A percentile compares a stretch with the other conserved stretches of the same genome.
phyloP scores from a whole-genome alignment of 768 basidiomycete genomes.

The Xerocomellus intermedius region DNA sequence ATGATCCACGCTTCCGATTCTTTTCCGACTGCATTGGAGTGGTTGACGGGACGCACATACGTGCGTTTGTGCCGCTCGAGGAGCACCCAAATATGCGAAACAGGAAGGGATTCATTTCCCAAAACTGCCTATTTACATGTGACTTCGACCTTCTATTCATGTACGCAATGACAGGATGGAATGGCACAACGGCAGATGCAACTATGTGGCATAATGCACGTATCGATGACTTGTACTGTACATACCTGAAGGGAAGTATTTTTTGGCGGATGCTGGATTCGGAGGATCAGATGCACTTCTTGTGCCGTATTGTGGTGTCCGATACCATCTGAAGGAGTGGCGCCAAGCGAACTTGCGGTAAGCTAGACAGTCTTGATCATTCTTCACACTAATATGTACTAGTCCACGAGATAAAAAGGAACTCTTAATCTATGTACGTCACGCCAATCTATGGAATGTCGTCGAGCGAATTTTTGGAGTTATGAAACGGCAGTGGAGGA shows the following conservation, averaged over 20 bases:
- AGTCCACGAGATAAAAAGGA: too few relatives aligned
- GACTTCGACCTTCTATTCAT: constrained; percentile 14
- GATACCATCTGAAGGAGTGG: constrained; percentile 42
- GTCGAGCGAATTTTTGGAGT: neutral
- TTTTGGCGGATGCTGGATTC: constrained; percentile 9
- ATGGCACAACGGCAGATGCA: constrained; percentile 14
- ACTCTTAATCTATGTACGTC: neutral
- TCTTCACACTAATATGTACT: too few relatives aligned
- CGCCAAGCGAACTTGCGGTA: neutral
- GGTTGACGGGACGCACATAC: neutral
- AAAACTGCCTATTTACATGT: constrained; percentile 18
- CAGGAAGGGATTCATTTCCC: too few relatives aligned
- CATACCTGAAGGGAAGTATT: neutral
- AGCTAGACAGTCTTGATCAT: too few relatives aligned
- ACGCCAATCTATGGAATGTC: neutral
- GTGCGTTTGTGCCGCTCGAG: neutral
- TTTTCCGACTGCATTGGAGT: constrained; percentile 8
- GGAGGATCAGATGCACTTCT: constrained; percentile 26
- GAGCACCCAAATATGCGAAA: constrained; percentile 7
- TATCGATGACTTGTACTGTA: too few relatives aligned
- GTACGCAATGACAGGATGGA: constrained; percentile 17
- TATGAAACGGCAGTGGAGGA: too few relatives aligned
- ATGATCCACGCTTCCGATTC: neutral
- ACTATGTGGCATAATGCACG: neutral
- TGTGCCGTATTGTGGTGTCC: constrained; percentile 37